These are phyloP conservation scores for Tetrahymena borealis DNA, from an alignment of 73 alveolate species.

Conservation along the genomic window DNA sequence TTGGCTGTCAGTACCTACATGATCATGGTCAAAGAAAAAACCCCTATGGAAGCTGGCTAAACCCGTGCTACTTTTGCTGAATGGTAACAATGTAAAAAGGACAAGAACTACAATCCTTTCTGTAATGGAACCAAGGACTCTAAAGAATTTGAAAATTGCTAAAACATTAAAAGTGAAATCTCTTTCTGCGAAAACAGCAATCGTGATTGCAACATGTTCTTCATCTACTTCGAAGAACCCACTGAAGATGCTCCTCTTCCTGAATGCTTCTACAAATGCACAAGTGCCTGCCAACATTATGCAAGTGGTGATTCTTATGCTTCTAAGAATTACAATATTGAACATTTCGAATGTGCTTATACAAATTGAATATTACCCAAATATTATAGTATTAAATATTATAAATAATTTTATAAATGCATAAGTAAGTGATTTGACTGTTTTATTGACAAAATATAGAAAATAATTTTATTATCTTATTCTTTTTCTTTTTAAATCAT, in stretches of 20 bases:
- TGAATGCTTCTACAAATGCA: neutral
- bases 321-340: neutral
- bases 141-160: neutral
- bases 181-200: neutral
- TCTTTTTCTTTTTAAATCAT: too few relatives aligned
- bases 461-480: too few relatives aligned
- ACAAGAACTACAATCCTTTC: neutral
- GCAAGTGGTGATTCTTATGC: neutral
- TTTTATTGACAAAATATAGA: too few relatives aligned
- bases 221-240: neutral
- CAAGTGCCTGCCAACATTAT: neutral
- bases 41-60: neutral
- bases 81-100: neutral
- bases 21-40: neutral
- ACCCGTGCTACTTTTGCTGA: neutral
- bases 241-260: neutral
- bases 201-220: neutral
- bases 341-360: neutral
- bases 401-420: neutral
- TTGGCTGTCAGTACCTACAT: neutral
- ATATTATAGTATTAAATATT: neutral
- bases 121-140: neutral
- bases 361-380: neutral
- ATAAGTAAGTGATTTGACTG: neutral
- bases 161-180: neutral